Conservation (phyloP, 176 grass and related monocot species). For the Avena sativa region DNA sequence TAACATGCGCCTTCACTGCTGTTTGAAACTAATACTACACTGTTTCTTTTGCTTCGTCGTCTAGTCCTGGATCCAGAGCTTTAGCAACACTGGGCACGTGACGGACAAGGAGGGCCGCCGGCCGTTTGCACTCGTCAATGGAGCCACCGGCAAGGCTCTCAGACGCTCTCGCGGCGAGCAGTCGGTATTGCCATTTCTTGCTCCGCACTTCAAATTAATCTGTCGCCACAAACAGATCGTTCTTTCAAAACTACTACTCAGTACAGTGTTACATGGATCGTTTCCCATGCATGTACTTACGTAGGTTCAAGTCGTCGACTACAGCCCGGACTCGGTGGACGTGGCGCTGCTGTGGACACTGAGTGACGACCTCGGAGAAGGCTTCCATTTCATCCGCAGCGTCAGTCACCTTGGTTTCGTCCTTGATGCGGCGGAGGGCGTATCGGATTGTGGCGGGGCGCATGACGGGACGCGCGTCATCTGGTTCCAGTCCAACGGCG, state of each 20-base stretch:
- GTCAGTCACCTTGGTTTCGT: background rate
- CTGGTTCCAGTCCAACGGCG: background rate
- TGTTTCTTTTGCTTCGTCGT: background rate
- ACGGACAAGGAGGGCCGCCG: slow-evolving; percentile 18
- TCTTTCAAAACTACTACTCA: too few relatives aligned
- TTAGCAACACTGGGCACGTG: slow-evolving; percentile 17
- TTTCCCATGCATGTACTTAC: background rate
- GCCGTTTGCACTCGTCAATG: slow-evolving; percentile 37
- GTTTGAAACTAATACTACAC: too few relatives aligned
- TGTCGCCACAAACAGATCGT: background rate
- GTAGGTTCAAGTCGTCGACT: background rate
- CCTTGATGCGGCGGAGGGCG: background rate
- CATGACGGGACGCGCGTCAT: slow-evolving; percentile 25
- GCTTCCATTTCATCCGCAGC: background rate
- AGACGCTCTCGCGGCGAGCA: background rate
- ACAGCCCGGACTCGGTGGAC: slow-evolving; percentile 17
- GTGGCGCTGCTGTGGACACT: slow-evolving; percentile 44
- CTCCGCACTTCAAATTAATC: background rate
- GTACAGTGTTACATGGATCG: background rate
- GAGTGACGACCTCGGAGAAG: slow-evolving; percentile 6
- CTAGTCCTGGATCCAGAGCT: slow-evolving; percentile 36
- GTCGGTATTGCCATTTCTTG: background rate
- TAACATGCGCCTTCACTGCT: too few relatives aligned
- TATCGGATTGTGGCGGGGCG: background rate
- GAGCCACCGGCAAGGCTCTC: background rate